Base-by-base conservation (phyloP, 345 rosid genomes). In the Pseudoturritis turrita region DNA sequence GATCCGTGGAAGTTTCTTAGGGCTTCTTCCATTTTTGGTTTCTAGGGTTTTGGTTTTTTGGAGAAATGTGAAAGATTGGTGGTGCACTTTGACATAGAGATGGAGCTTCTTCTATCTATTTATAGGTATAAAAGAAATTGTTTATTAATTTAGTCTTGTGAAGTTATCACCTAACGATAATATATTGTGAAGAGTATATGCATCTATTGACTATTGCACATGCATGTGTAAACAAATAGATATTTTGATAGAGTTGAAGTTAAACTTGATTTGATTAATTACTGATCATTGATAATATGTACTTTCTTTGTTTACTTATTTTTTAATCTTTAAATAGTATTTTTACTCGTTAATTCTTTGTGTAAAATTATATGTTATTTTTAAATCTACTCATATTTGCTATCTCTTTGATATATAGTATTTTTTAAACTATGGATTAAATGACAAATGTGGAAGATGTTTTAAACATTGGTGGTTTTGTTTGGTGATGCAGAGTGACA, bases 1-100 rank as follows among this genome's bases (percentile, higher is more conserved):
- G 80, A 21, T 54, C 80, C 87, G 29, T 53, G 75, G 1, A 85
- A 75, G 33, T 84, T 80, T 50, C 88, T 76, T 1, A 90, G 71
- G 1, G 92, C 88, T 77, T 90, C 90, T 54, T 90, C 97, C 97
- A 90, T 83, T 46, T 45, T 49, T 58, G 7, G 51, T 5, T 52
- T 68, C 25, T 61, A 68, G 79, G 75, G 64, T 54, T 61, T 61
- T 21, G 2, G 19, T 22, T 11, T 21, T 0, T n/a, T n/a, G 15
- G 36, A 54, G 64, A 28, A 10, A 46, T 44, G 60, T 36, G 59
- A 25, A 49, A 55, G 57, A 43, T 3, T 45, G 23, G 62, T 52
- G 25, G 39, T 41, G 41, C 3, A 17, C 33, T 40, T 41, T 51
- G 25, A 41, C 10, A 33, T 33, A 5, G 57, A 61, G 17, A 2